phyloP scores from a whole-genome alignment of 2,329 filamentous ascomycete genomes.

The Aquanectria penicillioides region DNA sequence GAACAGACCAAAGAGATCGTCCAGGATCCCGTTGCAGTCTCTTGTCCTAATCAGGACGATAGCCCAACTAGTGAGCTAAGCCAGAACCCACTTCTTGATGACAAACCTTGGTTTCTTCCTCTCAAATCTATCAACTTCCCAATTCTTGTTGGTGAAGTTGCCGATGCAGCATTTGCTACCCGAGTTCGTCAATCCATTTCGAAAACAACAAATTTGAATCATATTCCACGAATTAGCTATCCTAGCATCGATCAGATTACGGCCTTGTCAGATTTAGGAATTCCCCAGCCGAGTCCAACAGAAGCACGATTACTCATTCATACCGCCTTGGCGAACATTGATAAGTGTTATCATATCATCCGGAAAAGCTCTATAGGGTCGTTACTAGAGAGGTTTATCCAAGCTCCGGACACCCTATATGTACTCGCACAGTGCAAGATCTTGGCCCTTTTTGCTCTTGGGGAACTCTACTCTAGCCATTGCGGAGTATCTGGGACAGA shows the following conservation, averaged over 20 bases:
- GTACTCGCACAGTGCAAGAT: not conserved
- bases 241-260: not conserved
- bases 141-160: conserved; percentile 7
- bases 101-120: not conserved
- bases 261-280: not conserved
- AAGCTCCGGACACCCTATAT: not conserved
- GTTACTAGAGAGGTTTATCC: not conserved
- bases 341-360: not conserved
- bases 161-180: conserved; percentile 7
- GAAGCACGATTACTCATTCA: not conserved
- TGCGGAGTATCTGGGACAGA: not conserved
- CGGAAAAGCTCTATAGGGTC: not conserved
- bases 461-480: not conserved
- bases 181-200: conserved; percentile 1
- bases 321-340: not conserved
- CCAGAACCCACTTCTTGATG: not conserved
- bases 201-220: not conserved
- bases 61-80: not conserved
- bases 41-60: not conserved
- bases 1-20: not conserved
- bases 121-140: not conserved
- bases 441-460: not conserved
- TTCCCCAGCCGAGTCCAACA: not conserved
- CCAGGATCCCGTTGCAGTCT: not conserved
- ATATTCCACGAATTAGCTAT: conserved; percentile 1